These are phyloP conservation scores for Epichloe amarillans DNA, from an alignment of 2,329 filamentous ascomycete species.

Conservation along the genomic window DNA sequence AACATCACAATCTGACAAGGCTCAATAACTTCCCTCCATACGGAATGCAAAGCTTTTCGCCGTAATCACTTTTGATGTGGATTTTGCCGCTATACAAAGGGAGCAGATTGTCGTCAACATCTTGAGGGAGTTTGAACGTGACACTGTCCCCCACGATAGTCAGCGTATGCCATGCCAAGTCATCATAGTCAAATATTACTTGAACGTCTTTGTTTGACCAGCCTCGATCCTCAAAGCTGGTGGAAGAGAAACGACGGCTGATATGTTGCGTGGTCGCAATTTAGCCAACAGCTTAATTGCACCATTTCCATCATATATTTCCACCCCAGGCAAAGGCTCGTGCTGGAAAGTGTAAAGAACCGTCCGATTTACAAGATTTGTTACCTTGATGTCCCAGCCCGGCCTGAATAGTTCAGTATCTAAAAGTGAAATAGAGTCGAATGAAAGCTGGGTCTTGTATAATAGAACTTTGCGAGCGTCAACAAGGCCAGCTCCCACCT, in stretches of 20 bases:
- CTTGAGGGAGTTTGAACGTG: slow-evolving; percentile 15
- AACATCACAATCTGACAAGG: not conserved
- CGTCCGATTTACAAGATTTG: slow-evolving; percentile 27
- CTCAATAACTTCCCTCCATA: slow-evolving; percentile 21
- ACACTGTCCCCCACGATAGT: slow-evolving; percentile 11
- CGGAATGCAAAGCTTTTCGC: slow-evolving; percentile 27
- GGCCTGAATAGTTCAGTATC: slow-evolving; percentile 31
- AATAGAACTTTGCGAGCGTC: slow-evolving; percentile 30
- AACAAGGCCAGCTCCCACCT: slow-evolving; percentile 33
- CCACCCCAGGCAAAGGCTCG: slow-evolving; percentile 27
- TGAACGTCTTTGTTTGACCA: slow-evolving; percentile 15
- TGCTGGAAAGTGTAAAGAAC: slow-evolving; percentile 28
- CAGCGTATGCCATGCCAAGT: not conserved
- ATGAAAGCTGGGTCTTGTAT: slow-evolving; percentile 21
- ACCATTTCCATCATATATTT: slow-evolving; percentile 17
- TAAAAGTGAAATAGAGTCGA: slow-evolving; percentile 32
- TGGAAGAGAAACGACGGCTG: slow-evolving; percentile 18
- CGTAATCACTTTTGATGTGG: slow-evolving; percentile 24
- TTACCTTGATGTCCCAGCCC: slow-evolving; percentile 24
- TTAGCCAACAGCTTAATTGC: slow-evolving; percentile 16
- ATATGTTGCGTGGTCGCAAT: slow-evolving; percentile 15
- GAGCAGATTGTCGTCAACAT: slow-evolving; percentile 20
- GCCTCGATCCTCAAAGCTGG: slow-evolving; percentile 14
- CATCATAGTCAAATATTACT: slow-evolving; percentile 9
- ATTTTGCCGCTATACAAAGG: slow-evolving; percentile 33